These are phyloP conservation scores for Dioszegia crocea DNA, from an alignment of 768 basidiomycete species.

Conservation along the genomic window DNA sequence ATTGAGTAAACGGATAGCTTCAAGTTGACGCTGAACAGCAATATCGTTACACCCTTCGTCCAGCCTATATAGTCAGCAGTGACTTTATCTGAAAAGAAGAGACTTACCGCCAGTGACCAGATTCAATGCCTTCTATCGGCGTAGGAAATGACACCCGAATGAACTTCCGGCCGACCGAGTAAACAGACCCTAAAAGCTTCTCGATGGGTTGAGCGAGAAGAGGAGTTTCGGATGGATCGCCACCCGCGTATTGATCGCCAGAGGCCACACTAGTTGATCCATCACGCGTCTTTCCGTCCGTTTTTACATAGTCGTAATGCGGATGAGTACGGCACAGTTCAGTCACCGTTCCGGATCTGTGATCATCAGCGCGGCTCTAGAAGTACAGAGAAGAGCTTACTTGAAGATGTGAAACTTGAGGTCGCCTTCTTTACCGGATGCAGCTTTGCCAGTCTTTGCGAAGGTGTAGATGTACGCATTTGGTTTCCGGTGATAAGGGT, in stretches of 20 bases:
- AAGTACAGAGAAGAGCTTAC: constrained; percentile 52
- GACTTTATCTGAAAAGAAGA: constrained; percentile 26
- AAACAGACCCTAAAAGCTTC: constrained; percentile 26
- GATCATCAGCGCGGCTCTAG: background rate
- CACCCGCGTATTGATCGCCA: background rate
- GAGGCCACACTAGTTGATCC: background rate
- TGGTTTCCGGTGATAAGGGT: background rate
- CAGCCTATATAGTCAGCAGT: constrained; percentile 48
- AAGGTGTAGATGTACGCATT: constrained; percentile 54
- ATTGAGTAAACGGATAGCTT: constrained; percentile 60
- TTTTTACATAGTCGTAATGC: constrained; percentile 53
- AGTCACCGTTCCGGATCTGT: constrained; percentile 46
- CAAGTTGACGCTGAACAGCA: constrained; percentile 64
- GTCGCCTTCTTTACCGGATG: constrained; percentile 34
- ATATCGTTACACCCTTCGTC: constrained; percentile 69
- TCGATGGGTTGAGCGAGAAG: background rate
- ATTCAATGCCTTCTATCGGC: constrained; percentile 16
- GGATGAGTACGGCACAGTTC: constrained; percentile 64
- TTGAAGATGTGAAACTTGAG: constrained; percentile 68
- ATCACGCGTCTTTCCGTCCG: constrained; percentile 54
- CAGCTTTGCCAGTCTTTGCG: constrained; percentile 58
- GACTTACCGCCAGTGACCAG: constrained; percentile 37
- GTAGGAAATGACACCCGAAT: constrained; percentile 29
- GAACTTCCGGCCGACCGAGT: constrained; percentile 18
- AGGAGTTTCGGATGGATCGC: constrained; percentile 48